A percentile compares a stretch with the other conserved stretches of the same genome.
Evolutionary conservation across 139 green algal species (phyloP).

Genomic region (Chlorella sp.): DNA sequence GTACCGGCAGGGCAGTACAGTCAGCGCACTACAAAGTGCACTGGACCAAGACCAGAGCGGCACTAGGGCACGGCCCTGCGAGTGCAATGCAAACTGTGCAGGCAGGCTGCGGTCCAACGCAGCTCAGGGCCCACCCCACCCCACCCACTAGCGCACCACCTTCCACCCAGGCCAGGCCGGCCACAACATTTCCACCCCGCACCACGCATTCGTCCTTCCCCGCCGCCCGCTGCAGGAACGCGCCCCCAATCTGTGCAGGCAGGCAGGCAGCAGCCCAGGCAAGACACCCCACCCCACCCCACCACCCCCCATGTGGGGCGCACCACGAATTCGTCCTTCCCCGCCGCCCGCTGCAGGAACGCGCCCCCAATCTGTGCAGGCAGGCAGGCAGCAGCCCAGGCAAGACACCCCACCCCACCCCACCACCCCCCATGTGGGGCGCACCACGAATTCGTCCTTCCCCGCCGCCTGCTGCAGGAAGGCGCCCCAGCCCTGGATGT

Average conservation of each 20-base stretch:
- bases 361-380: conserved; percentile 59
- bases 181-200: too few relatives aligned
- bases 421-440: background rate
- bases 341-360: conserved; percentile 68
- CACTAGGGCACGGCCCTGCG: too few relatives aligned
- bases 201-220: conserved; percentile 78
- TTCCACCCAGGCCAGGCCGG: background rate
- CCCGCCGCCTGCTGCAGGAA: conserved; percentile 68
- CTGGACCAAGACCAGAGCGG: too few relatives aligned
- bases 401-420: background rate
- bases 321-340: conserved; percentile 79
- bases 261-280: too few relatives aligned
- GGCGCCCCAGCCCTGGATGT: conserved; percentile 77
- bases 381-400: too few relatives aligned
- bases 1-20: background rate
- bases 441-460: conserved; percentile 79
- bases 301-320: background rate
- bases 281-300: background rate
- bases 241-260: conserved; percentile 54
- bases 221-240: conserved; percentile 68
- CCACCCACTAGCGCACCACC: background rate
- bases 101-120: too few relatives aligned
- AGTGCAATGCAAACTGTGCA: too few relatives aligned
- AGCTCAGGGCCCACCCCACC: background rate
- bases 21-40: too few relatives aligned